These are phyloP conservation scores for Monosiga brevicollis DNA, from an alignment of 78 protist species.

Conservation along the genomic window DNA sequence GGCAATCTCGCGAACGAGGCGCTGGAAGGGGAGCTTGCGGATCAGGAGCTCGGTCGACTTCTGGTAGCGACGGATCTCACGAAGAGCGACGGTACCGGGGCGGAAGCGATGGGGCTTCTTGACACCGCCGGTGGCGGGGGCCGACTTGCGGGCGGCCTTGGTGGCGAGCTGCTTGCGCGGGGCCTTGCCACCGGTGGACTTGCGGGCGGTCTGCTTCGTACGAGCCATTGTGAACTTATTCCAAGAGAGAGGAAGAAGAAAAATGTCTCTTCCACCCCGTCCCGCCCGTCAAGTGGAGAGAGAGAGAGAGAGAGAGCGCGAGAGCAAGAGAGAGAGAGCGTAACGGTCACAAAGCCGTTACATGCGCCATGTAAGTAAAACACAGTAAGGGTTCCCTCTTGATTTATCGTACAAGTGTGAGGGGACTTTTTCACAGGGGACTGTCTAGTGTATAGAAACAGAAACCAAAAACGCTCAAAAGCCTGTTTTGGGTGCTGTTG, in stretches of 20 bases:
- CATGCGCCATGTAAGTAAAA: too few species aligned
- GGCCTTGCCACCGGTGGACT: conserved; percentile 91
- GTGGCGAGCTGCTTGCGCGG: conserved; percentile 69
- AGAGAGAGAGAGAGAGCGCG: too few species aligned
- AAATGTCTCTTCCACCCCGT: too few species aligned
- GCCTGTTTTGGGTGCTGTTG: too few species aligned
- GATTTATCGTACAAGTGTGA: too few species aligned
- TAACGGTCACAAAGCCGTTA: too few species aligned
- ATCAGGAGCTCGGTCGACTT: conserved; percentile 76
- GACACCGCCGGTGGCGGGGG: conserved; percentile 70
- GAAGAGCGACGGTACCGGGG: conserved; percentile 84
- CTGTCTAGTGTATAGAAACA: too few species aligned
- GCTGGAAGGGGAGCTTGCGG: conserved; percentile 83
- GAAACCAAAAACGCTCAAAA: too few species aligned
- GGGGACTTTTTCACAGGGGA: too few species aligned
- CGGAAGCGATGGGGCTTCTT: conserved; percentile 83
- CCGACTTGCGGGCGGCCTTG: conserved; percentile 79
- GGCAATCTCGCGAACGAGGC: conserved; percentile 68
- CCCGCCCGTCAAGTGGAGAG: too few species aligned
- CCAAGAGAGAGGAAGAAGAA: background rate
- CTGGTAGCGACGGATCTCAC: conserved; percentile 75
- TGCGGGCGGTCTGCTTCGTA: conserved; percentile 85
- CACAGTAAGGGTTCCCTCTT: too few species aligned
- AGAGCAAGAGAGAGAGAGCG: too few species aligned
- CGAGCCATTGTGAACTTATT: background rate